Percentiles rank a stretch among this genome's conserved stretches.
Evolutionary conservation across 140 eudicot species (phyloP).

Genomic region (Ambrosia hybrid): DNA sequence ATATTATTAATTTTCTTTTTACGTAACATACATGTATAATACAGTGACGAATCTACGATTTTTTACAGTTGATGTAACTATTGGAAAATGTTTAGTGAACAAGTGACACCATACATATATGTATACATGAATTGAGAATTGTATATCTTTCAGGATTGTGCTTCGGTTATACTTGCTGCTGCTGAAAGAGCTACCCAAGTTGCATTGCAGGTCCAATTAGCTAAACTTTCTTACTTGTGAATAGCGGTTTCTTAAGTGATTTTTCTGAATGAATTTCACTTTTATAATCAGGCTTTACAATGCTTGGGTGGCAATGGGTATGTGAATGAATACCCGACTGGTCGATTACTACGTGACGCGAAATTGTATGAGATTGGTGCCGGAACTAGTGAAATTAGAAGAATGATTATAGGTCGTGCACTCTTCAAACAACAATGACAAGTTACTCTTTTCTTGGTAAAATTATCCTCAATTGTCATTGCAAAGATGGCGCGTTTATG

Average conservation of each 20-base stretch:
- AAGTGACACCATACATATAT: neutral
- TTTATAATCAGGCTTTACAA: conserved; percentile 69
- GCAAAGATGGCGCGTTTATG: too few species aligned
- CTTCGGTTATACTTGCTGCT: conserved; percentile 79
- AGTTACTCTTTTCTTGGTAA: too few species aligned
- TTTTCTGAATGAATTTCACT: neutral
- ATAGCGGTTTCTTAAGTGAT: neutral
- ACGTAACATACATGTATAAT: neutral
- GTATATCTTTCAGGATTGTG: conserved; percentile 63
- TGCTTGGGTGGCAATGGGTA: conserved; percentile 98
- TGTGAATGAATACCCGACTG: conserved; percentile 91
- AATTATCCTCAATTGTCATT: too few species aligned
- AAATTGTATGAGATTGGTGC: conserved; percentile 81
- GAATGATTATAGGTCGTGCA: conserved; percentile 69
- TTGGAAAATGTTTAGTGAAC: too few species aligned
- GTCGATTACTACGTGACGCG: conserved; percentile 88
- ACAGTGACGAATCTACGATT: too few species aligned
- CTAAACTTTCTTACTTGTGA: neutral
- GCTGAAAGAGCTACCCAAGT: conserved; percentile 99
- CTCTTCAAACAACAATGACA: conserved; percentile 41
- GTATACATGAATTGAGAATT: neutral
- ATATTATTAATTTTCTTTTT: neutral
- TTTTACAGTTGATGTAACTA: too few species aligned
- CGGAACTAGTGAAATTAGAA: conserved; percentile 41
- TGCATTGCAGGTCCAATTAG: conserved; percentile 72